Base-by-base conservation (phyloP, 768 basidiomycete species). In the Termitomyces eurrhizus region DNA sequence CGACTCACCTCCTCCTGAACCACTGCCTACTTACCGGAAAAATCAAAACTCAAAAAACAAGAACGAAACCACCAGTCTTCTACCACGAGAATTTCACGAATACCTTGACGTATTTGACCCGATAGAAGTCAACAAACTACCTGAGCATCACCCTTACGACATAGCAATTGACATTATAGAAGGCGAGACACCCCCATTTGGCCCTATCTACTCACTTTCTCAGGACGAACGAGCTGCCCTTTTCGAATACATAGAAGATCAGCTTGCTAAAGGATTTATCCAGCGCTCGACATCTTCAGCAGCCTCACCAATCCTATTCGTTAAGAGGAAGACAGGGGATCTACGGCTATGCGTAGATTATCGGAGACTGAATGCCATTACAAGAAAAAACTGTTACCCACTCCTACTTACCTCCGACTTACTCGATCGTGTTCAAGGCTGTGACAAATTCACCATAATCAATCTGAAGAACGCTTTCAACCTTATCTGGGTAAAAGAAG, bases 151-250 rank as follows among this genome's bases (percentile, higher is more conserved):
- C 0, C 64, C 68, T 0, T 77, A 72, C 56, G 72, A 78, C 51
- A 58, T 68, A n/a, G 60, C 63, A 18, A 77, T 78, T 54, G 60
- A 76, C 16, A n/a, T n/a, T n/a, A 54, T 76, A 37, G 69, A 73
- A 13, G 73, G 67, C 37, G 52, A 59, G 21, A 16, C n/a, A 2
- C 60, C 58, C 1, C 64, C 54, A 9, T 44, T 61, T 33, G 60
- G 52, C 29, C 60, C 1, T 1, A 67, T 76, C 14, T 76, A 76
- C 56, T 64, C 63, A 8, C 64, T 75, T 3, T 72, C 70, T 0
- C 61, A 61, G 37, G 49, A 52, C 2, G 70, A 75, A 56, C 64
- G 50, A 8, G 49, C 63, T 18, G 68, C 66, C 2, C 66, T 77
- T 24, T 42, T 58, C 8, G 65, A 67, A 37, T 77, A 62, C 49